Evolutionary conservation across 345 rosid genomes (phyloP), one percentile per base, ranked within the genome.

Genomic region (Sonneratia caseolaris): DNA sequence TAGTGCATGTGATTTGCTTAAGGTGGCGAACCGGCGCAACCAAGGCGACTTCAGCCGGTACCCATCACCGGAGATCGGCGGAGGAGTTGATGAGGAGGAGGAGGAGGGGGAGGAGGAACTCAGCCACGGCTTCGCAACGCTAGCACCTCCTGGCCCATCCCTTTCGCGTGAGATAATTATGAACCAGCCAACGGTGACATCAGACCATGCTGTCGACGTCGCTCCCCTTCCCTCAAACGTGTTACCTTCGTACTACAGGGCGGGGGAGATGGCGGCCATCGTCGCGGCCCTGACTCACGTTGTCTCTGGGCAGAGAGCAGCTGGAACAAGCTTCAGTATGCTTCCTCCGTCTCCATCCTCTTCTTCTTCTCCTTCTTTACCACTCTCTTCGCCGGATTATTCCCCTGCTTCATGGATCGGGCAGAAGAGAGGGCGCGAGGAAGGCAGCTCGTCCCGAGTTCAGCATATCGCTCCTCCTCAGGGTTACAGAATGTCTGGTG

Each of bases 251-350:
- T 79, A 78, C 77, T 68, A 79, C 67, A 71, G 73, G 22, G 72
- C 75, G 3, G 72, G 80, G 3, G 97, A 89, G 86, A 85, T 82
- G 89, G 85, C 96, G 0, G 86, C 87, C 0, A 89, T 93, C 79
- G 95, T 90, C 6, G 83, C 93, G 0, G 95, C 93, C 22, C 86
- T 90, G 10, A 82, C 96, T 15, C 85, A 84, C 15, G 95, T 87
- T 42, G 87, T 85, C 27, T 85, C 91, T 0, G 86, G 90, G 4
- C 79, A 74, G 3, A 22, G 82, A 22, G 67, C 51, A 14, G 74
- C 67, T 22, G 64, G 45, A 69, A 70, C 18, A 48, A n/a, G 5
- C 75, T 72, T 14, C 73, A 61, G 36, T 49, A 43, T 69, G 14
- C 27, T 79, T 11, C 32, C 83, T 18, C 38, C 69, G 62, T 72